Conservation (phyloP, 2,329 filamentous ascomycete species). For the Ophiostoma perfectum region DNA sequence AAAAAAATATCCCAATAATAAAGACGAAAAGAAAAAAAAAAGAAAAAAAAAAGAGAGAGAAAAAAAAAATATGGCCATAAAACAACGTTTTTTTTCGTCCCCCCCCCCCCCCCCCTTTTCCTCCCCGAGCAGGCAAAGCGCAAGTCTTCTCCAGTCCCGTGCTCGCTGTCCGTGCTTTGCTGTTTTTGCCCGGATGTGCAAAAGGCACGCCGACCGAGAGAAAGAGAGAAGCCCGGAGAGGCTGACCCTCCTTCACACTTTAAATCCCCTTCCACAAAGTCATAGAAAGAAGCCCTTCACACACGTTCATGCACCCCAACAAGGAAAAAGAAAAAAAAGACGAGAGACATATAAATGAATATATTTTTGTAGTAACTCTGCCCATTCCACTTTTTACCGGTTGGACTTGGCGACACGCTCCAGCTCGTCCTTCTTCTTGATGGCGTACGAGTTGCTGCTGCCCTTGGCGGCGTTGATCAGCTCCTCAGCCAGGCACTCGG, state of each 20-base stretch:
- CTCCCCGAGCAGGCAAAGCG: no score
- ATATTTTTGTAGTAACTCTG: slow-evolving; percentile 5
- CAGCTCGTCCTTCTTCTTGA: slow-evolving; percentile 99
- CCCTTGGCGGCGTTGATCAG: slow-evolving; percentile 99
- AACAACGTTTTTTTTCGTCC: no score
- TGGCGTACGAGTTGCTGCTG: slow-evolving; percentile 99
- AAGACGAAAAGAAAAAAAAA: no score
- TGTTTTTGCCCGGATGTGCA: no score
- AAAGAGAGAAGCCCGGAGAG: background rate
- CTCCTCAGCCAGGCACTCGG: slow-evolving; percentile 99
- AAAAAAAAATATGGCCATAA: slow-evolving; percentile 14
- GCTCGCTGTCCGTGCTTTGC: no score
- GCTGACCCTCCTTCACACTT: no score
- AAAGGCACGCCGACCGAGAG: background rate
- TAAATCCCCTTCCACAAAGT: no score
- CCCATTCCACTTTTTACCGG: slow-evolving; percentile 65
- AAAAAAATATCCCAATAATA: no score
- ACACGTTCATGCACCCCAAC: background rate
- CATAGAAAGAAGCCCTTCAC: no score
- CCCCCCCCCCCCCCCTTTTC: no score
- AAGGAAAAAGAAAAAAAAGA: background rate
- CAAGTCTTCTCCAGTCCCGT: no score
- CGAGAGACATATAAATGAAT: slow-evolving; percentile 7
- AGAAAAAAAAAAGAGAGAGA: slow-evolving; percentile 16
- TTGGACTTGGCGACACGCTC: slow-evolving; percentile 99